Evolutionary conservation across 345 rosid species (phyloP), one percentile per base, ranked within the genome.

Genomic region (Hibiscus trionum): DNA sequence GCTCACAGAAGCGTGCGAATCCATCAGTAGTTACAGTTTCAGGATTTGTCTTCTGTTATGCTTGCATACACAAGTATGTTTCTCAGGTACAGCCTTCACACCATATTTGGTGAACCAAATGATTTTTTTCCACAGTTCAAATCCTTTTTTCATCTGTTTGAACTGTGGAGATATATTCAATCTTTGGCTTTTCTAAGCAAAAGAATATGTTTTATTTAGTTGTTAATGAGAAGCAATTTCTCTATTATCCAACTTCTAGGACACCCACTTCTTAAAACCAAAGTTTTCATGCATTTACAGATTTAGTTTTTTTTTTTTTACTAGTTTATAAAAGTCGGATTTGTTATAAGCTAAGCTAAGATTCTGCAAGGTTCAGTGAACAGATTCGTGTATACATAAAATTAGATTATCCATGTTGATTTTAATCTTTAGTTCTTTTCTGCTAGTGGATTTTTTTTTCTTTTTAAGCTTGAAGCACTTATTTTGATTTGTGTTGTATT

Each of bases 11-110:
- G 82, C 97, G 96, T 49, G 97, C 88, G 71, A 95, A 95, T 77
- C 98, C 98, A 37, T 92, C 99, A 17, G 97, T 84, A 49, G 96
- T 95, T 70, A 92, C 94, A 14, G 85, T 86, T 76, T 95, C 98
- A 0, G 99, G 99, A 64, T 95, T 95, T 79, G 99, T 95, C 70
- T 90, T 86, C 89, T 95, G 98, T 76, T 95, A 95, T 73, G 79
- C 98, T 68, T 92, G 99, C 87, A 84, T 95, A 66, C 93, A 90
- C 83, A 95, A 95, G 84, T 95, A 92, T 70, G 78, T 90, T 68
- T 75, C 94, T 47, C 91, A 93, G 97, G 99, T 95, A 33, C 85
- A 85, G 74, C 69, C 61, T 80, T 78, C 63, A 65, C 50, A 49
- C 46, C 63, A 44, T 71, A 35, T 7, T 29, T 61, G 7, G 19